Conservation (phyloP, 257 asterid species). For the Euphrasia confusa region DNA sequence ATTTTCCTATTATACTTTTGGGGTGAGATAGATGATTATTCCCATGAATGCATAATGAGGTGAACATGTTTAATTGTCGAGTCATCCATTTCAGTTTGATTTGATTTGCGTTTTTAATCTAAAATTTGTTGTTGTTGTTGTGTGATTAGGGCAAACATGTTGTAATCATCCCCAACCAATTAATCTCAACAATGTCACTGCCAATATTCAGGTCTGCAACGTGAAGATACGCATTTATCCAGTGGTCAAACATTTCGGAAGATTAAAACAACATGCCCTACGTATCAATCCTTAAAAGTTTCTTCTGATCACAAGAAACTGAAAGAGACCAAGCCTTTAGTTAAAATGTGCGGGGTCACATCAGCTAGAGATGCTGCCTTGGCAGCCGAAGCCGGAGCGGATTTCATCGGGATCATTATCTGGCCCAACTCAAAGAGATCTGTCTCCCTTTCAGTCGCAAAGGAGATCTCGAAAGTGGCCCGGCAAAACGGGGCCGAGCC, state of each 20-base stretch:
- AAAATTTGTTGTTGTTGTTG: no score
- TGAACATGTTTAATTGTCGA: no score
- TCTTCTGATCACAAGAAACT: no score
- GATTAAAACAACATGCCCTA: constrained; percentile 29
- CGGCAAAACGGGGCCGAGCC: constrained; percentile 70
- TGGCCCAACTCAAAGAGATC: constrained; percentile 95
- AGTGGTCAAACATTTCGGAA: constrained; percentile 23
- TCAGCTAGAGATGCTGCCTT: constrained; percentile 80
- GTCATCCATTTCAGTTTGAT: no score
- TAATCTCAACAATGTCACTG: no score
- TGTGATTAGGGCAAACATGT: no score
- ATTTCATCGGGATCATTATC: constrained; percentile 85
- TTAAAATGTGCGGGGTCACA: constrained; percentile 93
- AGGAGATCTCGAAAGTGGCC: constrained; percentile 77
- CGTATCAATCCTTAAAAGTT: constrained; percentile 30
- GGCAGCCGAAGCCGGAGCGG: constrained; percentile 94
- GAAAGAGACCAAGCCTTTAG: constrained; percentile 54
- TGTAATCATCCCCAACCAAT: no score
- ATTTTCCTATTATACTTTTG: no score
- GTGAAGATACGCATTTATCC: constrained; percentile 27
- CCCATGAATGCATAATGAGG: no score
- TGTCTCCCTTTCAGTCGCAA: constrained; percentile 67
- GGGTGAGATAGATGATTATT: no score
- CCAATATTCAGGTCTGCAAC: constrained; percentile 34
- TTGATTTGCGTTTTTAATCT: no score